These are phyloP conservation scores for Aphanomyces astaci DNA, from an alignment of 352 stramenopile genomes.

Conservation along the genomic window DNA sequence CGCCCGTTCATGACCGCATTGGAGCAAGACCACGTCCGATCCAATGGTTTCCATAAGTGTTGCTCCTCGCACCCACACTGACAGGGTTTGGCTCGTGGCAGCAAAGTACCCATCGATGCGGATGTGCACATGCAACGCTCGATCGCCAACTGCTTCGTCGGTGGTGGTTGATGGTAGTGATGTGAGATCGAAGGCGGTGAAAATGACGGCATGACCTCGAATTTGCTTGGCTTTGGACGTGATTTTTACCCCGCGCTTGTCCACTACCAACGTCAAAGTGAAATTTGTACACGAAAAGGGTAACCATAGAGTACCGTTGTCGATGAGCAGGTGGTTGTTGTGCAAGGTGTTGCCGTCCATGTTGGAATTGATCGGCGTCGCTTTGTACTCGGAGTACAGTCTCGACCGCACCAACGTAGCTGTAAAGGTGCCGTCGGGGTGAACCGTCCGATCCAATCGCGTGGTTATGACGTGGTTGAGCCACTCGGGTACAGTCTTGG, in stretches of 20 bases:
- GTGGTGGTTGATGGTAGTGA: neutral
- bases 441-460: conserved; percentile 6
- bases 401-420: conserved; percentile 7
- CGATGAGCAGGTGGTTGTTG: conserved; percentile 11
- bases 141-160: neutral
- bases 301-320: conserved; percentile 18
- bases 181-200: conserved; percentile 16
- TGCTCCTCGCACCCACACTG: conserved; percentile 1
- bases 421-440: neutral
- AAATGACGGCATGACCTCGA: conserved; percentile 17
- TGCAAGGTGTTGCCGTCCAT: conserved; percentile 9
- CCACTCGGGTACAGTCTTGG: conserved; percentile 10
- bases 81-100: conserved; percentile 5
- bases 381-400: conserved; percentile 16
- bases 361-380: conserved; percentile 7
- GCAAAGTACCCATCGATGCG: conserved; percentile 21
- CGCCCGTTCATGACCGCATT: neutral
- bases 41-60: conserved; percentile 8
- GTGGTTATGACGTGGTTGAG: conserved; percentile 7
- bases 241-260: conserved; percentile 13
- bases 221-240: conserved; percentile 14
- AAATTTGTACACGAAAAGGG: too few relatives aligned
- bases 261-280: neutral
- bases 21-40: neutral
- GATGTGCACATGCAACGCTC: neutral